Percentiles rank a stretch among this genome's conserved stretches.
Evolutionary conservation across 495 filamentous ascomycete species (phyloP).

Genomic region (Hapsidospora chrysogenum): DNA sequence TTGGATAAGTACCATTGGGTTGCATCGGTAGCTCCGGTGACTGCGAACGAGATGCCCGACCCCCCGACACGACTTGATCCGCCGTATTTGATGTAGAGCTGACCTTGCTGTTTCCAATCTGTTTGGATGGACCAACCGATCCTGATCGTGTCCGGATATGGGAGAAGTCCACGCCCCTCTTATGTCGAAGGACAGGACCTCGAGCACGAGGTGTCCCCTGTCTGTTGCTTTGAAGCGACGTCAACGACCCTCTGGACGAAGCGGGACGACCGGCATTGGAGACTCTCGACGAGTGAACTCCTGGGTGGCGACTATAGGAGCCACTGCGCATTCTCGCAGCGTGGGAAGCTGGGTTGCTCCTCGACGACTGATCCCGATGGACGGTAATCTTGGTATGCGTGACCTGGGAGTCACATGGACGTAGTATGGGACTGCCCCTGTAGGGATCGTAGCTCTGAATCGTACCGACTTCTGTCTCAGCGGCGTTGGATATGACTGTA

Average conservation of each 20-base stretch:
- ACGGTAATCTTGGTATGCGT: conserved; percentile 47
- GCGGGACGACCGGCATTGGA: conserved; percentile 9
- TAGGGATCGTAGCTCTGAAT: conserved; percentile 66
- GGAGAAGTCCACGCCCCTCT: conserved; percentile 67
- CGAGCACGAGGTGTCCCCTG: conserved; percentile 28
- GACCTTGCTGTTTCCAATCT: neutral
- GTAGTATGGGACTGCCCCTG: conserved; percentile 43
- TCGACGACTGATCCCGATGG: conserved; percentile 26
- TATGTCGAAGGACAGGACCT: conserved; percentile 41
- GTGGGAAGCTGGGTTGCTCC: neutral
- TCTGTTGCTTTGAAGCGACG: conserved; percentile 40
- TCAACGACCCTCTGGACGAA: conserved; percentile 30
- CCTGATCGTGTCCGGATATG: conserved; percentile 23
- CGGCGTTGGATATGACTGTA: conserved; percentile 49
- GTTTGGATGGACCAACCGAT: conserved; percentile 1
- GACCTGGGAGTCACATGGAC: conserved; percentile 13
- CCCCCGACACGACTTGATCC: neutral
- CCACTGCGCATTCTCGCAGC: conserved; percentile 1
- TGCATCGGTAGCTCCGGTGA: neutral
- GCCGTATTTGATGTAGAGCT: neutral
- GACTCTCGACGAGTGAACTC: conserved; percentile 8
- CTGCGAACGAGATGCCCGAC: neutral
- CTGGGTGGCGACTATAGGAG: neutral
- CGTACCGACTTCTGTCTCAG: conserved; percentile 18
- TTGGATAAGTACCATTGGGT: conserved; percentile 1